Conservation (phyloP, 257 asterid species). For the Mitragyna speciosa region DNA sequence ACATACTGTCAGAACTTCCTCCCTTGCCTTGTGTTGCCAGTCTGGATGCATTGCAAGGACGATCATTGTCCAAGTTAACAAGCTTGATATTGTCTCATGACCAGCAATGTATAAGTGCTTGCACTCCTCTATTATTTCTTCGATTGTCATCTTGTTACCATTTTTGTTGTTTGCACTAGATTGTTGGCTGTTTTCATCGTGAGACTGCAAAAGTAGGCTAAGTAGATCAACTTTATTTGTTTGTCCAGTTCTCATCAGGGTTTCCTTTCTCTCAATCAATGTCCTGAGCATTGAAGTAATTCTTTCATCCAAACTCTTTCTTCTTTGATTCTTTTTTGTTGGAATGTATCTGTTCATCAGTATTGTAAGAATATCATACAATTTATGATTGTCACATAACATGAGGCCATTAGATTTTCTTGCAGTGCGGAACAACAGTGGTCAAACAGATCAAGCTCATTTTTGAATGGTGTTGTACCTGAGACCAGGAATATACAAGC, state of each 20-base stretch:
- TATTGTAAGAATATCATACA: neutral
- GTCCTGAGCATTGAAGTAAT: slow-evolving; percentile 43
- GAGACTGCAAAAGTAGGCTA: slow-evolving; percentile 40
- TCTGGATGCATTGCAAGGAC: slow-evolving; percentile 52
- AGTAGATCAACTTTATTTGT: slow-evolving; percentile 38
- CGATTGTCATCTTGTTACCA: slow-evolving; percentile 37
- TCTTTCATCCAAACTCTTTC: slow-evolving; percentile 33
- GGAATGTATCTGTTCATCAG: slow-evolving; percentile 46
- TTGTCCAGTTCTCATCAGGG: slow-evolving; percentile 25
- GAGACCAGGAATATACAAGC: slow-evolving; percentile 45
- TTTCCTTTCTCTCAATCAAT: slow-evolving; percentile 39
- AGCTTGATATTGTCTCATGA: slow-evolving; percentile 50
- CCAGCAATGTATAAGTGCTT: slow-evolving; percentile 56
- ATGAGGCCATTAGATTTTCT: neutral
- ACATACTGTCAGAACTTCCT: slow-evolving; percentile 42
- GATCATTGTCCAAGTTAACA: slow-evolving; percentile 52
- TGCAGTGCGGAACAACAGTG: neutral
- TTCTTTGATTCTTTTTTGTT: slow-evolving; percentile 47
- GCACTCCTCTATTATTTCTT: slow-evolving; percentile 60
- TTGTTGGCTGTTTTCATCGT: slow-evolving; percentile 23
- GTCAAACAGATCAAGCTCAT: neutral
- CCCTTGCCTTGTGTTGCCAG: slow-evolving; percentile 58
- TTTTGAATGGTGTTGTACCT: slow-evolving; percentile 29
- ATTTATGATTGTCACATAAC: neutral
- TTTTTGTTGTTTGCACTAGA: slow-evolving; percentile 3